phyloP scores from a whole-genome alignment of 169 alveolate genomes.

The Cryptosporidium sp. region DNA sequence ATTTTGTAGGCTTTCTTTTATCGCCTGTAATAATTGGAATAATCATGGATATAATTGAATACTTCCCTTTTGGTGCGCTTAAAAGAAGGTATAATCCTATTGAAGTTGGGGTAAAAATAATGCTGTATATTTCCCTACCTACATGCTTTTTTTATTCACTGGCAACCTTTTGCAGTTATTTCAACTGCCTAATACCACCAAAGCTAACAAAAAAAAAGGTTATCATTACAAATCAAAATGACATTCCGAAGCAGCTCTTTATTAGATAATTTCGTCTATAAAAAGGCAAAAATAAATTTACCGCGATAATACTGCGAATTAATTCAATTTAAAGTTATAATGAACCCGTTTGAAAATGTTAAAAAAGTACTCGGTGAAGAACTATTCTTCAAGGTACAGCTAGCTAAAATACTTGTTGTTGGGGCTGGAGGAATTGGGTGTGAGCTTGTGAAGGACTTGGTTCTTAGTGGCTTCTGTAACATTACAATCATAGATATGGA shows the following conservation, averaged over 20 bases:
- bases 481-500: conserved; percentile 96
- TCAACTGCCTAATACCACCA: conserved; percentile 28
- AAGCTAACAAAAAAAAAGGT: conserved; percentile 42
- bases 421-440: conserved; percentile 99
- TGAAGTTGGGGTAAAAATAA: conserved; percentile 33
- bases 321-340: conserved; percentile 26
- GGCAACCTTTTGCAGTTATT: conserved; percentile 46
- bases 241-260: conserved; percentile 51
- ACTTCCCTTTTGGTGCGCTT: conserved; percentile 68
- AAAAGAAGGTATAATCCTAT: conserved; percentile 60
- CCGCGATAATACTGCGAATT: conserved; percentile 33
- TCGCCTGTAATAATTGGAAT: conserved; percentile 64
- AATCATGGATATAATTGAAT: conserved; percentile 66
- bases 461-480: conserved; percentile 91
- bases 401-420: conserved; percentile 86
- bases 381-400: conserved; percentile 77
- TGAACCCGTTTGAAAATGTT: conserved; percentile 14
- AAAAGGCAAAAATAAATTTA: not conserved
- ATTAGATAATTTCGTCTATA: not conserved
- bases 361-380: conserved; percentile 76
- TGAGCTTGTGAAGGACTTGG: conserved; percentile 95
- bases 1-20: conserved; percentile 50
- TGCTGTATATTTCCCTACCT: conserved; percentile 45
- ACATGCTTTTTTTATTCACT: conserved; percentile 52
- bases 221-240: conserved; percentile 55